These are phyloP conservation scores for Diaporthe sp. DNA, from an alignment of 2,329 filamentous ascomycete species.

Conservation along the genomic window DNA sequence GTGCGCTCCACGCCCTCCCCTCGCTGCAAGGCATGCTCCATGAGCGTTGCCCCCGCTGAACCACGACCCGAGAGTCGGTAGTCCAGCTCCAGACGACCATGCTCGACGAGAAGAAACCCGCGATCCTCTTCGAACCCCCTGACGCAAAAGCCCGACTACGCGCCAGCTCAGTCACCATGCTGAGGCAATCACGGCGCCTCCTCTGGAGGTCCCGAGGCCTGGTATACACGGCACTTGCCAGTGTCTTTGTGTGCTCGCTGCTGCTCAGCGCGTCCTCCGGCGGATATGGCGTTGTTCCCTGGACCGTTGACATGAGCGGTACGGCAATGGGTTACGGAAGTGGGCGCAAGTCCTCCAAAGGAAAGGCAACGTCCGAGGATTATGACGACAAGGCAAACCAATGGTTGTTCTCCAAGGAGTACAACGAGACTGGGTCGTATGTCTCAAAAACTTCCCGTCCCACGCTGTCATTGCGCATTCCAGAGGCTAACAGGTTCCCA, in stretches of 20 bases:
- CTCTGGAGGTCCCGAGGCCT: constrained; percentile 56
- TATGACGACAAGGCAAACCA: constrained; percentile 43
- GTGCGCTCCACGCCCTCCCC: neutral
- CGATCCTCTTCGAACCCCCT: constrained; percentile 36
- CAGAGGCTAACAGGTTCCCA: constrained; percentile 47
- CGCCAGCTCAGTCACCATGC: constrained; percentile 47
- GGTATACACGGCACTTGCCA: constrained; percentile 56
- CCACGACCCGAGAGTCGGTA: constrained; percentile 30
- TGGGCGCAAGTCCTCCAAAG: constrained; percentile 34
- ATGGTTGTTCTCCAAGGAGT: constrained; percentile 57
- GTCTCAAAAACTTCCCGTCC: constrained; percentile 40
- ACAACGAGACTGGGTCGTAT: constrained; percentile 53
- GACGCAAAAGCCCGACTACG: constrained; percentile 37
- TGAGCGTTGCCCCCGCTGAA: constrained; percentile 32
- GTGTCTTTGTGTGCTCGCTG: constrained; percentile 60
- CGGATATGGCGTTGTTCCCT: constrained; percentile 54
- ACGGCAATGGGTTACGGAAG: constrained; percentile 37
- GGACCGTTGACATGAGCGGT: constrained; percentile 42
- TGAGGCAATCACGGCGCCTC: constrained; percentile 44
- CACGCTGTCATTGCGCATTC: neutral
- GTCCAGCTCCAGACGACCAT: constrained; percentile 37
- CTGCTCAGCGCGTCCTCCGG: constrained; percentile 55
- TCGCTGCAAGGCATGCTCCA: constrained; percentile 35
- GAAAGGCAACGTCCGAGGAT: constrained; percentile 39
- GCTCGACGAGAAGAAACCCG: constrained; percentile 36